Evolutionary conservation across 768 basidiomycete genomes (phyloP).

Genomic region (Agrocybe pediades): DNA sequence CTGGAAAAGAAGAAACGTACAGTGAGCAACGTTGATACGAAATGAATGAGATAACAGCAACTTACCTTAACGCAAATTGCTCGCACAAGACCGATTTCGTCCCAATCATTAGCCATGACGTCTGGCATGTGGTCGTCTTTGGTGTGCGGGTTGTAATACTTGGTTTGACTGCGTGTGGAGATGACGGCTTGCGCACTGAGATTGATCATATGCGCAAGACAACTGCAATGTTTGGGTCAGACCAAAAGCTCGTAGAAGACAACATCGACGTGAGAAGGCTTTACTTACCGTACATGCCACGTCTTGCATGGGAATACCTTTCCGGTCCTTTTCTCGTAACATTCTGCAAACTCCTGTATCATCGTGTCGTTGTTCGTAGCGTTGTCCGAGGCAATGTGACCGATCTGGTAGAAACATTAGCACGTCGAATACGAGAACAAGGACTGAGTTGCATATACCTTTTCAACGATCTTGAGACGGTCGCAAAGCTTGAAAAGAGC

Average conservation of each 20-base stretch:
- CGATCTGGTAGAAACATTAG: too few species aligned
- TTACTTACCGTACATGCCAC: conserved; percentile 14
- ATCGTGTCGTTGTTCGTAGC: conserved; percentile 10
- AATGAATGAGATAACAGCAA: too few species aligned
- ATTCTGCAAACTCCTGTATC: conserved; percentile 8
- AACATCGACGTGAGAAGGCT: background rate
- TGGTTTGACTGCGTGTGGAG: conserved; percentile 13
- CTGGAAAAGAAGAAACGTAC: conserved; percentile 4
- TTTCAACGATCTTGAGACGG: too few species aligned
- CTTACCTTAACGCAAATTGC: conserved; percentile 5
- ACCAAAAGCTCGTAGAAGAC: background rate
- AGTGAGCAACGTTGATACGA: background rate
- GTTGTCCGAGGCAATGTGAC: conserved; percentile 5
- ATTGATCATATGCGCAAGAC: conserved; percentile 16
- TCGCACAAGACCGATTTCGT: conserved; percentile 17
- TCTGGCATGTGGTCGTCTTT: background rate
- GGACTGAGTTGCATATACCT: too few species aligned
- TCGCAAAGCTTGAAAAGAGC: too few species aligned
- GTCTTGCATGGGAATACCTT: background rate
- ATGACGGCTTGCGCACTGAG: conserved; percentile 14
- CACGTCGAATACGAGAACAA: too few species aligned
- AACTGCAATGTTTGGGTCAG: conserved; percentile 2
- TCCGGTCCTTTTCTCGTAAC: conserved; percentile 4
- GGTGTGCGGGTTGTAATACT: conserved; percentile 8
- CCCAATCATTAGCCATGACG: background rate